Evolutionary conservation across 352 stramenopile genomes (phyloP), one percentile per base, ranked within the genome.

Genomic region (Phytophthora cajani): DNA sequence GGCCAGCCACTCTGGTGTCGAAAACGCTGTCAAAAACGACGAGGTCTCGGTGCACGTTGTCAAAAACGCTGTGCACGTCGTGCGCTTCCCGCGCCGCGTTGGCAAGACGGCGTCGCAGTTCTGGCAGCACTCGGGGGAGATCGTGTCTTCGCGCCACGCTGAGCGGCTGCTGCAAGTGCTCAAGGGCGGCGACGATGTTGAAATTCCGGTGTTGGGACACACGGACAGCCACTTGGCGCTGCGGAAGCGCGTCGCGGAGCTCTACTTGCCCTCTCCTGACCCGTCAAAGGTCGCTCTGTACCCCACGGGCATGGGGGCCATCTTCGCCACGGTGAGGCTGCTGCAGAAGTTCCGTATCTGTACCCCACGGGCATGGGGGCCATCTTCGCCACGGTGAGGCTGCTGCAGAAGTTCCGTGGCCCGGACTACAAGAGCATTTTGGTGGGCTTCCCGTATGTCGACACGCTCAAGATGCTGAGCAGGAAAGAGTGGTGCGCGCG

Each of bases 41-140:
- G 51, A 78, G 30, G 79, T 91, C 3, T 77, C 61, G 36, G 71
- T 82, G 0, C 64, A 81, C 63, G 56, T 69, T 44, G 65, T 88
- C n/a, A 69, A 91, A 12, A 77, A 89, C 62, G 52, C 80, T 6
- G 67, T 89, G 27, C 81, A 84, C 62, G 78, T 83, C 21, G 90
- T 97, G 8, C 80, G 88, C n/a, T 98, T 97, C 70, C 84, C 90
- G 5, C 65, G 77, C 0, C 42, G 64, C 10, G 65, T 93, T 6
- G 56, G 69, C 8, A 53, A 52, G 9, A 83, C 77, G 14, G 90
- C 92, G 16, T 96, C 95, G 58, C 76, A 85, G 33, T 98, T 96
- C 72, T 98, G 93, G 93, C 95, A 98, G 78, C 93, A 98, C 78
- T 97, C 89, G 47, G 95, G 95, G 17, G 95, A 98, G 77, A 92